phyloP scores from a whole-genome alignment of 129 eudicot genomes.

The Helichrysum umbraculigerum region DNA sequence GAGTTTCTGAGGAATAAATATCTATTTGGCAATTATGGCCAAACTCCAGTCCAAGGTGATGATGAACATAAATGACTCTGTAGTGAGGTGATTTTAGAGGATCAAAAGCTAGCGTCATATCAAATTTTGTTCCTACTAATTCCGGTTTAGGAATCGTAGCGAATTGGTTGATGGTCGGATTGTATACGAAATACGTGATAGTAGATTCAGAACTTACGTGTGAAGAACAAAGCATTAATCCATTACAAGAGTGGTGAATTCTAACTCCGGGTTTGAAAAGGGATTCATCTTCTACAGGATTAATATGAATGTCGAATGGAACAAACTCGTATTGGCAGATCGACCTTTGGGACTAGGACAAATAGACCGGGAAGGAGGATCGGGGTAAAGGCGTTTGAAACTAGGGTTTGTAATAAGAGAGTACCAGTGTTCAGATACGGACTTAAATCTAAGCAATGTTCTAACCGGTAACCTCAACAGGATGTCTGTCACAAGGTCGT shows the following conservation, averaged over 20 bases:
- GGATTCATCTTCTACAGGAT: neutral
- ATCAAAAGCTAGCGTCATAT: neutral
- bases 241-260: neutral
- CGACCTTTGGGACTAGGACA: too few relatives aligned
- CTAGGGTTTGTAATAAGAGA: too few relatives aligned
- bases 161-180: slow-evolving; percentile 5
- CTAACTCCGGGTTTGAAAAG: too few relatives aligned
- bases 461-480: too few relatives aligned
- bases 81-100: slow-evolving; percentile 1
- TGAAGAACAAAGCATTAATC: neutral
- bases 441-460: too few relatives aligned
- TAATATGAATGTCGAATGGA: neutral
- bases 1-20: neutral
- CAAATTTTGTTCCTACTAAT: neutral
- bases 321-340: neutral
- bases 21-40: neutral
- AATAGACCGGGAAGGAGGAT: too few relatives aligned
- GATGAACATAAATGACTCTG: neutral
- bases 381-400: too few relatives aligned
- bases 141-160: neutral
- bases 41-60: neutral
- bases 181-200: neutral
- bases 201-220: too few relatives aligned
- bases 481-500: too few relatives aligned
- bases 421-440: too few relatives aligned